phyloP scores from a whole-genome alignment of 345 rosid genomes.

The Moricandia moricandioides region DNA sequence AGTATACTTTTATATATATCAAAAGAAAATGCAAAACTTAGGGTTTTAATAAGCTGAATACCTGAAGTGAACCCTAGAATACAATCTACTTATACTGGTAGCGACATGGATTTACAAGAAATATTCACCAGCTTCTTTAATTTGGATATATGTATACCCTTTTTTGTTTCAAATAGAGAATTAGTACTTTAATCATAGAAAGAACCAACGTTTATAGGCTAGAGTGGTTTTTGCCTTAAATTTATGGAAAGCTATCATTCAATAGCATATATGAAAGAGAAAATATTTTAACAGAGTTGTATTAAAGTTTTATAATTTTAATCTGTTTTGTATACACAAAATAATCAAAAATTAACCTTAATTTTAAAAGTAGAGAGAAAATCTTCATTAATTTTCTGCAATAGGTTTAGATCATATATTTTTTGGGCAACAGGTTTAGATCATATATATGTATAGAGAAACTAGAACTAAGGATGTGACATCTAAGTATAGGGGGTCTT shows the following conservation, averaged over 20 bases:
- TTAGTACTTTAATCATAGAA: neutral
- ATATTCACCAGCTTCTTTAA: neutral
- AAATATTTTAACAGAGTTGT: neutral
- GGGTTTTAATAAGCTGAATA: neutral
- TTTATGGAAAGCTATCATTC: neutral
- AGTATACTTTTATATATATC: neutral
- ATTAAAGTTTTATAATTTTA: neutral
- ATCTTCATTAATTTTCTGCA: neutral
- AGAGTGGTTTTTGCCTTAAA: neutral
- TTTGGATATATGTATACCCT: neutral
- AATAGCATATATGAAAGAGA: neutral
- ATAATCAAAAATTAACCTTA: neutral
- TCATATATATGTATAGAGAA: neutral
- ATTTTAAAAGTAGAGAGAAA: neutral
- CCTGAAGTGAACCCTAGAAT: conserved; percentile 11
- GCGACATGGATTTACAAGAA: neutral
- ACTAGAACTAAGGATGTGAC: conserved; percentile 11
- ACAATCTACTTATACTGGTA: neutral
- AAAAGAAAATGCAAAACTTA: neutral
- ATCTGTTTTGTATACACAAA: neutral
- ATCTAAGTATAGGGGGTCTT: conserved; percentile 29
- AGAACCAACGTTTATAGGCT: neutral
- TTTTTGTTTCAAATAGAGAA: neutral
- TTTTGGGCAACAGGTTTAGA: neutral
- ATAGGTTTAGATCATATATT: neutral